A percentile compares a stretch with the other conserved stretches of the same genome.
Conservation (phyloP, 805 yeast genomes). For the Ogataea parapolymorpha region DNA sequence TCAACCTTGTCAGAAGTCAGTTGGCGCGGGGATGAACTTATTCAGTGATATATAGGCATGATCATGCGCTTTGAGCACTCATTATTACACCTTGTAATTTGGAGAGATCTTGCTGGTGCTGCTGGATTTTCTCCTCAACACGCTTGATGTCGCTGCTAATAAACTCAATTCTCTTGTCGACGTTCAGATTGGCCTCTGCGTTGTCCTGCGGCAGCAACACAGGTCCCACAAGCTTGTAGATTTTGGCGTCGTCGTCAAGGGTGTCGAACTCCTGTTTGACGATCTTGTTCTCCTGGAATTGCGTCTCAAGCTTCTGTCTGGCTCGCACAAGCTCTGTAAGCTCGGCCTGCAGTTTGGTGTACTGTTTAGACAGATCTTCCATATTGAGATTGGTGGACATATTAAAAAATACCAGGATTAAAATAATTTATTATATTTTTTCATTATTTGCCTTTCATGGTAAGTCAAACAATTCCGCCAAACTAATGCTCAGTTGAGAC, state of each 20-base stretch:
- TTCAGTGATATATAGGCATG: conserved; percentile 3
- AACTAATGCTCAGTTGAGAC: conserved; percentile 39
- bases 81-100: conserved; percentile 47
- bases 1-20: conserved; percentile 71
- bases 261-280: conserved; percentile 75
- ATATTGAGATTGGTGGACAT: conserved; percentile 3
- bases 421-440: not conserved
- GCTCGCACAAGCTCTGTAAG: conserved; percentile 55
- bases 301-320: conserved; percentile 89
- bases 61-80: conserved; percentile 16
- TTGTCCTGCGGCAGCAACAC: conserved; percentile 87
- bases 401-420: not conserved
- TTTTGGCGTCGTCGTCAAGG: conserved; percentile 60
- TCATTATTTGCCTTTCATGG: not conserved
- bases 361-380: conserved; percentile 25
- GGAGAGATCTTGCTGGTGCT: conserved; percentile 54
- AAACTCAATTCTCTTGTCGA: conserved; percentile 84
- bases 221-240: conserved; percentile 89
- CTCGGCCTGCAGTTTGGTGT: conserved; percentile 27
- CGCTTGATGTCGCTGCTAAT: conserved; percentile 74
- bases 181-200: conserved; percentile 77
- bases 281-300: conserved; percentile 87
- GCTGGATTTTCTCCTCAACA: conserved; percentile 68
- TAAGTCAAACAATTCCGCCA: not conserved
- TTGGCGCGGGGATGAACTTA: conserved; percentile 50